A percentile compares a stretch with the other conserved stretches of the same genome.
These are phyloP conservation scores for Puccinia triticina DNA, from an alignment of 1,284 basidiomycete species.

Conservation along the genomic window DNA sequence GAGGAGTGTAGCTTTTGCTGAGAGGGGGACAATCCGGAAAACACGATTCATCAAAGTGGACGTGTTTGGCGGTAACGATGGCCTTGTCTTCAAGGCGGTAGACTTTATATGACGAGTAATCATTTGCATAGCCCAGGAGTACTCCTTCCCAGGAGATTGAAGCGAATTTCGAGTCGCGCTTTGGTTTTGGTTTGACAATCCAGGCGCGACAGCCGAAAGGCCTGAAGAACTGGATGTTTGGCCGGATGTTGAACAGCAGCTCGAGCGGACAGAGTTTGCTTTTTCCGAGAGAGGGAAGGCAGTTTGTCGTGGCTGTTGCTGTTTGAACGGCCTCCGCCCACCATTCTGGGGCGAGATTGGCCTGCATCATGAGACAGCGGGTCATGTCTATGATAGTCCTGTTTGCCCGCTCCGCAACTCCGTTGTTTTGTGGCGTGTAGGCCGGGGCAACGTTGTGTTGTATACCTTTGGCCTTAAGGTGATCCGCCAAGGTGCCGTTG, in stretches of 20 bases:
- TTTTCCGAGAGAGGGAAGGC: not conserved
- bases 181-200: not conserved
- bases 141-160: not conserved
- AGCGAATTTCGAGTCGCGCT: not conserved
- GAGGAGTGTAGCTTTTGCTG: no score
- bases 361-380: not conserved
- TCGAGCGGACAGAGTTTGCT: not conserved
- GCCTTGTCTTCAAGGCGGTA: not conserved
- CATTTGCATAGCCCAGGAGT: not conserved
- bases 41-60: not conserved
- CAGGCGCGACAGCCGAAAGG: not conserved
- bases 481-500: not conserved
- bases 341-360: no score
- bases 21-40: not conserved
- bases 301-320: not conserved
- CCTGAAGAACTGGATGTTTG: not conserved
- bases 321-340: not conserved
- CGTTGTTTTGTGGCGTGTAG: not conserved
- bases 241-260: not conserved
- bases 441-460: not conserved
- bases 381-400: not conserved
- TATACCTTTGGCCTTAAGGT: not conserved
- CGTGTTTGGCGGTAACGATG: not conserved
- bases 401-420: not conserved
- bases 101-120: not conserved